Conservation (phyloP, 495 filamentous ascomycete genomes). For the Talaromyces borbonicus region DNA sequence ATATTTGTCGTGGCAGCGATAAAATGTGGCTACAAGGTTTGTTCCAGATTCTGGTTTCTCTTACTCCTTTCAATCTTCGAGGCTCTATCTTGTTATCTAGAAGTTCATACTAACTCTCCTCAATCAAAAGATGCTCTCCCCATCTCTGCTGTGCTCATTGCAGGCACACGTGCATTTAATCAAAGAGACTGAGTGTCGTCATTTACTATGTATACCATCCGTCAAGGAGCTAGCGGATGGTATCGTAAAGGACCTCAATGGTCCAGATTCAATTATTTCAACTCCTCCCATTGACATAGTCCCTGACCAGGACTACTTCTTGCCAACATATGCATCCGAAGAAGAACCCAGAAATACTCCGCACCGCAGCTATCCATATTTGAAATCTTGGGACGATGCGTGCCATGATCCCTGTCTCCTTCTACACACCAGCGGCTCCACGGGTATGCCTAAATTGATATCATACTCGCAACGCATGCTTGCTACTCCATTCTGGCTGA, state of each 20-base stretch:
- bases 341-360: not conserved
- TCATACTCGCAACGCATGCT: constrained; percentile 14
- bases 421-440: constrained; percentile 29
- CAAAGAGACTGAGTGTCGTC: constrained; percentile 15
- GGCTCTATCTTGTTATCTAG: not conserved
- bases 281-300: not conserved
- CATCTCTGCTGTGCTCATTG: constrained; percentile 19
- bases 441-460: constrained; percentile 25
- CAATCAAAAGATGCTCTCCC: constrained; percentile 8
- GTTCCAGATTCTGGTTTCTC: not conserved
- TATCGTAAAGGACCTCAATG: not conserved
- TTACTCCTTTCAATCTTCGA: too few species aligned
- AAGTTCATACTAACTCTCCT: not conserved
- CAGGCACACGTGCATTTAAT: constrained; percentile 22
- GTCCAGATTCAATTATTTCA: not conserved
- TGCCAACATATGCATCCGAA: constrained; percentile 8
- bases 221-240: not conserved
- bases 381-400: constrained; percentile 13
- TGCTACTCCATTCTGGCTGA: not conserved
- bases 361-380: constrained; percentile 12
- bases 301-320: constrained; percentile 1
- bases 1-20: constrained; percentile 22
- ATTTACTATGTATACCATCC: not conserved
- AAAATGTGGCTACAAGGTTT: constrained; percentile 21
- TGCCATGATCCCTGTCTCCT: constrained; percentile 13